These are phyloP conservation scores for Panicum hallii DNA, from an alignment of 202 grass and related monocot genomes.

Conservation along the genomic window DNA sequence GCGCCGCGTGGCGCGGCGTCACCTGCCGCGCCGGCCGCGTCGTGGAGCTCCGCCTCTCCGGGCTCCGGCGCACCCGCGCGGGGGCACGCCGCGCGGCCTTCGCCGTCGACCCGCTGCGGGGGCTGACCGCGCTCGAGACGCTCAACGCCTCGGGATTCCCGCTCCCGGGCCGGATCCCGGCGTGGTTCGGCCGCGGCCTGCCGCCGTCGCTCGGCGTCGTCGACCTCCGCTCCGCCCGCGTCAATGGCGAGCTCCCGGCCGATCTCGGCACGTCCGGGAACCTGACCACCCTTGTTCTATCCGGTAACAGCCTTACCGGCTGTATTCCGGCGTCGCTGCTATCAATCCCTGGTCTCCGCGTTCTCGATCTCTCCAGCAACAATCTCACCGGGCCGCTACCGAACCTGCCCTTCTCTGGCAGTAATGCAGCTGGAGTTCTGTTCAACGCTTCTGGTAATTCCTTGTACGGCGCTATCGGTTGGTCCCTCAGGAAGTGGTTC, in stretches of 20 bases:
- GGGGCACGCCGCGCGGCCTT: slow-evolving; percentile 54
- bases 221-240: slow-evolving; percentile 58
- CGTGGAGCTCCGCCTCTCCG: slow-evolving; percentile 51
- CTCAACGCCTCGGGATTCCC: slow-evolving; percentile 83
- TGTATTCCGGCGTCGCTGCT: slow-evolving; percentile 56
- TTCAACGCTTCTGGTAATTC: slow-evolving; percentile 79
- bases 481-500: slow-evolving; percentile 53
- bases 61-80: slow-evolving; percentile 66
- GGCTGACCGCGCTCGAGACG: slow-evolving; percentile 53
- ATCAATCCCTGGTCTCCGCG: slow-evolving; percentile 43
- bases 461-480: slow-evolving; percentile 64
- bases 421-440: slow-evolving; percentile 23
- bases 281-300: slow-evolving; percentile 58
- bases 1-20: slow-evolving; percentile 61
- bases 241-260: slow-evolving; percentile 60
- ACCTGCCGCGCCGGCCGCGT: slow-evolving; percentile 69
- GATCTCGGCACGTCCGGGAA: slow-evolving; percentile 63
- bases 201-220: slow-evolving; percentile 58
- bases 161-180: slow-evolving; percentile 72
- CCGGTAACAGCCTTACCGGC: slow-evolving; percentile 59
- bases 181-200: slow-evolving; percentile 66
- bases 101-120: slow-evolving; percentile 57
- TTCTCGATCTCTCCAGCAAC: slow-evolving; percentile 73
- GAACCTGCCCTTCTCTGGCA: slow-evolving; percentile 8
- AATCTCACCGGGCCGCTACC: slow-evolving; percentile 71